Evolutionary conservation across 345 rosid species (phyloP).

Genomic region (Eucalyptus globulus): DNA sequence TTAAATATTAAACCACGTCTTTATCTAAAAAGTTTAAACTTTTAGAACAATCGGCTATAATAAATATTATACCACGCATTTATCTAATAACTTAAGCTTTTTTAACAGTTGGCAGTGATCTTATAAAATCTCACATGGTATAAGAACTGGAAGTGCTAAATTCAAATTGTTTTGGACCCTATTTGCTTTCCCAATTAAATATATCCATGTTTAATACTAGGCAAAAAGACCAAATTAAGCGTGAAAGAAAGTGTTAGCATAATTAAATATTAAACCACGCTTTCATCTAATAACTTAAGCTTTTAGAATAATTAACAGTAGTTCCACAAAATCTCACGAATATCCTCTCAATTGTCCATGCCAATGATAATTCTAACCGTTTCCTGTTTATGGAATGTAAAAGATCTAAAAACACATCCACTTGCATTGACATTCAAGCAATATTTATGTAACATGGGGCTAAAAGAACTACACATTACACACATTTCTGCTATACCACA

Average conservation of each 20-base stretch:
- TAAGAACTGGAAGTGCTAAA: rapidly evolving
- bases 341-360: not conserved
- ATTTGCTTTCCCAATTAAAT: no score
- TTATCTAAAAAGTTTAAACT: no score
- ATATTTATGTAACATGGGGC: not conserved
- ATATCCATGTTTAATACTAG: no score
- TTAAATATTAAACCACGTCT: rapidly evolving
- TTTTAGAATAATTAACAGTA: rapidly evolving
- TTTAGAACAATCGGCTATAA: rapidly evolving
- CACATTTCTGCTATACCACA: not conserved
- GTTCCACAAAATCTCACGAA: no score
- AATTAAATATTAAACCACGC: no score
- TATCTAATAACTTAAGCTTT: rapidly evolving
- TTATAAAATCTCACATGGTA: no score
- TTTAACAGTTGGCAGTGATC: rapidly evolving
- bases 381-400: not conserved
- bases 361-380: not conserved
- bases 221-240: no score
- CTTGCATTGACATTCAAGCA: not conserved
- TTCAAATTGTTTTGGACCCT: rapidly evolving
- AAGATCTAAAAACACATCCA: not conserved
- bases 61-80: no score
- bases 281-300: no score
- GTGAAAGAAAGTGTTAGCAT: no score
- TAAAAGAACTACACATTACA: not conserved